A percentile compares a stretch with the other conserved stretches of the same genome.
Conservation (phyloP, 495 filamentous ascomycete genomes). For the Aspergillus sclerotioniger region DNA sequence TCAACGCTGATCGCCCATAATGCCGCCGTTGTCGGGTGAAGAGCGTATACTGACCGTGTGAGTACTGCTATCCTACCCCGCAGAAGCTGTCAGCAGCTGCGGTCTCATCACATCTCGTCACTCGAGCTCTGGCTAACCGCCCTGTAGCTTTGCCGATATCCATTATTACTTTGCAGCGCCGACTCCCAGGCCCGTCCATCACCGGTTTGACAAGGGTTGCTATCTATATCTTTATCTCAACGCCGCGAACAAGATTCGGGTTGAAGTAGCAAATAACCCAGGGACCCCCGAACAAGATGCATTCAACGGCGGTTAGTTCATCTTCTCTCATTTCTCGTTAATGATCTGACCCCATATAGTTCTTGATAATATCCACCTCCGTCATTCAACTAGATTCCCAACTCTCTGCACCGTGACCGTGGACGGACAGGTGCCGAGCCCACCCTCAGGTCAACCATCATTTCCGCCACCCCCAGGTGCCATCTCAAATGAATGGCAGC, state of each 20-base stretch:
- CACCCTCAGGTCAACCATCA: constrained; percentile 8
- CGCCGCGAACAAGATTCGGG: constrained; percentile 60
- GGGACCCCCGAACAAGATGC: constrained; percentile 87
- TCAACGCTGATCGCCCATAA: constrained; percentile 33
- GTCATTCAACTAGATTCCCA: constrained; percentile 76
- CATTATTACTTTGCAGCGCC: constrained; percentile 85
- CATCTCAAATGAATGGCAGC: constrained; percentile 68
- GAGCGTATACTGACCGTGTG: constrained; percentile 77
- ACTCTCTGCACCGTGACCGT: constrained; percentile 74
- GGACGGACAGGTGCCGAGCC: constrained; percentile 47
- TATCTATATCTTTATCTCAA: constrained; percentile 87
- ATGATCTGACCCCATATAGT: constrained; percentile 36
- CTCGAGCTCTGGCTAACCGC: constrained; percentile 2
- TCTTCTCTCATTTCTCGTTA: background rate
- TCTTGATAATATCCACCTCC: constrained; percentile 62
- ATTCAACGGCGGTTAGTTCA: constrained; percentile 71
- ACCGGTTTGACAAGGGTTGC: constrained; percentile 86
- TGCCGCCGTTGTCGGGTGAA: constrained; percentile 78
- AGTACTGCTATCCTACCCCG: constrained; percentile 43
- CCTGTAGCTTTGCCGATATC: constrained; percentile 75
- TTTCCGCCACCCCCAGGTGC: constrained; percentile 37
- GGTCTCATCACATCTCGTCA: background rate
- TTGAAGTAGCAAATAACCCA: constrained; percentile 87
- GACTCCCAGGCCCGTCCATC: constrained; percentile 66
- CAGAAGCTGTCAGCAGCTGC: constrained; percentile 7